Percentiles rank a stretch among this genome's conserved stretches.
Evolutionary conservation across 2,329 filamentous ascomycete genomes (phyloP).

Genomic region (Lachnellula hyalina): DNA sequence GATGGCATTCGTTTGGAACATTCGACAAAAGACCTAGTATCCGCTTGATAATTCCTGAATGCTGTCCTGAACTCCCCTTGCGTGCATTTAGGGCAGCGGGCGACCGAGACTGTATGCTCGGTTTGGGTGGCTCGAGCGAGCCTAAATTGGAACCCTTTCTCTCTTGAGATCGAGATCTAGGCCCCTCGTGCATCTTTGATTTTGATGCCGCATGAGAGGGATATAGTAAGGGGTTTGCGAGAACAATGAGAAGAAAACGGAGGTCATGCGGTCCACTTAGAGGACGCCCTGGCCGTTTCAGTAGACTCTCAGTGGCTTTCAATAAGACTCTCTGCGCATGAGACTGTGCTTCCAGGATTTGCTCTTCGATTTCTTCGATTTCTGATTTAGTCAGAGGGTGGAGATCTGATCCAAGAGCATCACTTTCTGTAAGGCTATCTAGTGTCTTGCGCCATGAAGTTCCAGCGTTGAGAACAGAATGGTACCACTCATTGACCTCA

Average conservation of each 20-base stretch:
- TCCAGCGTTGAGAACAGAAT: constrained; percentile 61
- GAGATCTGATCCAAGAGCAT: constrained; percentile 14
- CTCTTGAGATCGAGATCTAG: constrained; percentile 22
- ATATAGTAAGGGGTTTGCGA: constrained; percentile 73
- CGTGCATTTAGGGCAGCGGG: constrained; percentile 8
- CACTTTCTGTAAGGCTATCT: constrained; percentile 43
- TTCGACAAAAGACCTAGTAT: constrained; percentile 77
- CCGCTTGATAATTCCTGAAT: constrained; percentile 81
- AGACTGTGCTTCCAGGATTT: constrained; percentile 56
- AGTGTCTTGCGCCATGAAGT: constrained; percentile 59
- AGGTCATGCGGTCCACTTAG: constrained; percentile 64
- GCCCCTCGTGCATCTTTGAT: constrained; percentile 10
- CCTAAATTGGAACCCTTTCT: constrained; percentile 15
- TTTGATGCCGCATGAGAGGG: constrained; percentile 28
- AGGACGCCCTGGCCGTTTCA: constrained; percentile 72
- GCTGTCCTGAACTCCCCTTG: constrained; percentile 48
- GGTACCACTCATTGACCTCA: constrained; percentile 69
- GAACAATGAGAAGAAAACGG: constrained; percentile 71
- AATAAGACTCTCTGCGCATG: constrained; percentile 66
- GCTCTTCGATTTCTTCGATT: constrained; percentile 42
- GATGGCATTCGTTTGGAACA: constrained; percentile 68
- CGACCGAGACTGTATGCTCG: constrained; percentile 4
- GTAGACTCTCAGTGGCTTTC: constrained; percentile 70
- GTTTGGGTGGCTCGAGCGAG: constrained; percentile 5
- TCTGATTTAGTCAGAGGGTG: constrained; percentile 19